Conservation (phyloP, 2,329 filamentous ascomycete genomes). For the Clonostachys chloroleuca region DNA sequence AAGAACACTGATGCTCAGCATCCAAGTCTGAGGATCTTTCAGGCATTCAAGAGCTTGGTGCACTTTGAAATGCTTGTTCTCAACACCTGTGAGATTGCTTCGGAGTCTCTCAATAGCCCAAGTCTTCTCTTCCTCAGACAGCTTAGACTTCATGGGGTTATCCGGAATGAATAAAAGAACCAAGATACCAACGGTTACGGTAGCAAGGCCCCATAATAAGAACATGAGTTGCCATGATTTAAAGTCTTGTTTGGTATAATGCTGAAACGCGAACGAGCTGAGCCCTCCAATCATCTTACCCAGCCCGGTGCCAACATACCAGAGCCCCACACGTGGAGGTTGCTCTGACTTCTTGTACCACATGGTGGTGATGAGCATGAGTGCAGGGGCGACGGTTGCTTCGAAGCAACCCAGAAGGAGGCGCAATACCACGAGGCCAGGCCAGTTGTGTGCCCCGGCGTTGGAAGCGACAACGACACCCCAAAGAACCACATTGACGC, state of each 20-base stretch:
- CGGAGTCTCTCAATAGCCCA: slow-evolving; percentile 54
- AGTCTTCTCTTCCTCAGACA: slow-evolving; percentile 63
- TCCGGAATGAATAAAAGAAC: slow-evolving; percentile 63
- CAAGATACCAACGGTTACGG: slow-evolving; percentile 60
- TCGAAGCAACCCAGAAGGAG: slow-evolving; percentile 52
- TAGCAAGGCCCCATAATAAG: slow-evolving; percentile 59
- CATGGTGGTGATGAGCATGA: slow-evolving; percentile 51
- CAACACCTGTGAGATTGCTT: slow-evolving; percentile 56
- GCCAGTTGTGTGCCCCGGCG: slow-evolving; percentile 39
- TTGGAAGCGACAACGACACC: slow-evolving; percentile 38
- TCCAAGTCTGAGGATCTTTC: slow-evolving; percentile 60
- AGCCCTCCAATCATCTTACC: slow-evolving; percentile 67
- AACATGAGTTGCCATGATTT: slow-evolving; percentile 64
- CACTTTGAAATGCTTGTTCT: slow-evolving; percentile 45
- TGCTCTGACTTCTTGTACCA: slow-evolving; percentile 55
- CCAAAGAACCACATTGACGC: slow-evolving; percentile 44
- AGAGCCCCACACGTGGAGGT: slow-evolving; percentile 47
- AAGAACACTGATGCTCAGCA: too few species aligned
- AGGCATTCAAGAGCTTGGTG: slow-evolving; percentile 46
- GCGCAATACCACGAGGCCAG: slow-evolving; percentile 41
- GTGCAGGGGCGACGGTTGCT: slow-evolving; percentile 47
- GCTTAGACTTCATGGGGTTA: slow-evolving; percentile 67
- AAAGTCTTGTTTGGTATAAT: slow-evolving; percentile 18
- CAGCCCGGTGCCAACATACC: slow-evolving; percentile 56
- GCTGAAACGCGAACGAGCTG: slow-evolving; percentile 21